Percentiles rank a stretch among this genome's conserved stretches.
phyloP scores from a whole-genome alignment of 148 eudicot genomes.

The Chenopodium berlandieri region DNA sequence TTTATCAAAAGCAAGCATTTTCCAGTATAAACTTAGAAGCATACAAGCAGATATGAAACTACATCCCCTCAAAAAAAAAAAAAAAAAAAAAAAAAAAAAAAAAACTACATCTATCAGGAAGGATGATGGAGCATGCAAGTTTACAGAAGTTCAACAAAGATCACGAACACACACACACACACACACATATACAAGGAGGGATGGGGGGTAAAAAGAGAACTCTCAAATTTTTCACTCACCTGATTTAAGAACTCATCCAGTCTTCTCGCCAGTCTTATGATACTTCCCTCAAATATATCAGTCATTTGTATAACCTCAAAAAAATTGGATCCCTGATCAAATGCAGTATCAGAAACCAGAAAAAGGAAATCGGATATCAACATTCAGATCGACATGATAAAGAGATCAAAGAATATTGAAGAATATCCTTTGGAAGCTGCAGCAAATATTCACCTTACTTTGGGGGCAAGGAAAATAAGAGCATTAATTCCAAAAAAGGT shows the following conservation, averaged over 20 bases:
- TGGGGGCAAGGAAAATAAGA: background rate
- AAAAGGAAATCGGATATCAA: background rate
- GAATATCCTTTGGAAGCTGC: background rate
- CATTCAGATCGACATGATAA: background rate
- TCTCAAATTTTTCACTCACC: conserved; percentile 38
- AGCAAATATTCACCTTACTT: background rate
- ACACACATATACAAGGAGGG: too few relatives aligned
- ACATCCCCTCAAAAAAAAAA: background rate
- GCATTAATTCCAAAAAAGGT: background rate
- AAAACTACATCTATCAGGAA: background rate
- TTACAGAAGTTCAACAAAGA: background rate
- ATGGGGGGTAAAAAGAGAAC: background rate
- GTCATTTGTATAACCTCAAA: conserved; percentile 96
- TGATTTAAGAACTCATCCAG: conserved; percentile 97
- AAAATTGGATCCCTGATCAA: conserved; percentile 80
- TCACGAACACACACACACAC: too few relatives aligned
- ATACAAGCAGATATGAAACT: background rate
- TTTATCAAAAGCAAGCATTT: background rate
- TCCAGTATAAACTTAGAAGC: background rate
- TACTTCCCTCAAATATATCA: conserved; percentile 95
- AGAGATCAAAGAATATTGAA: background rate
- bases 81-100: too few relatives aligned
- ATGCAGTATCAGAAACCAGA: conserved; percentile 3
- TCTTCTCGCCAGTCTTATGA: conserved; percentile 87
- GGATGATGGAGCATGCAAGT: background rate